Evolutionary conservation across 2,329 filamentous ascomycete species (phyloP), one percentile per base, ranked within the genome.

Genomic region (Orbilia brochopaga): DNA sequence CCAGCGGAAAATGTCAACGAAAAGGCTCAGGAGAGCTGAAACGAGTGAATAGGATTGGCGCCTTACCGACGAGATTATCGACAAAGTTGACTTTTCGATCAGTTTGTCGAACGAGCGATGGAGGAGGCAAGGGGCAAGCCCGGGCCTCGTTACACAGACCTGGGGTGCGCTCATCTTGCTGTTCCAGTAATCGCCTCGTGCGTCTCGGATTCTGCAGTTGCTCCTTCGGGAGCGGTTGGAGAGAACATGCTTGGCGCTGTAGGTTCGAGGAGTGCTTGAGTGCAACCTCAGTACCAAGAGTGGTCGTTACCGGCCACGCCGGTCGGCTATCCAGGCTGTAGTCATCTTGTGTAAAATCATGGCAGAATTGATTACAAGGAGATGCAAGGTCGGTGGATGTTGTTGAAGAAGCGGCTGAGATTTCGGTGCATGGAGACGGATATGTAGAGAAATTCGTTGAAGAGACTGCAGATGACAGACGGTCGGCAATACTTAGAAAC

Each of bases 31-130:
- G 27, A 50, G 32, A 53, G 59, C 58, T 27, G 37, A 65, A 52
- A 24, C 19, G 10, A 24, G 13, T 48, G 42, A 30, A 50, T 48
- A 60, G 60, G 55, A 53, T 53, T 64, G 55, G 37, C 54, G 52
- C 42, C 93, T 91, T 91, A 97, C 93, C 93, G 83, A 97, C 92
- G 80, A 97, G 90, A 80, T 88, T 94, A 81, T 97, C 92, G 81
- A 97, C 93, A 79, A 97, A 97, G 81, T 90, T 92, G 79, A 91
- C 86, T 84, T 96, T 96, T 79, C 92, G 90, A 81, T 97, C 92
- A 78, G 87, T 87, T 83, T 97, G 92, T 77, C 92, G 89, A 74
- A 92, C 84, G 75, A 97, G 85, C 67, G 88, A 82, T 55, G 93
- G 91, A 23, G 75, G 75, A 40, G 76, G 76, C n/a, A 75, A 51